Evolutionary conservation across 345 rosid species (phyloP), one percentile per base, ranked within the genome.

Genomic region (Euphorbia peplus): DNA sequence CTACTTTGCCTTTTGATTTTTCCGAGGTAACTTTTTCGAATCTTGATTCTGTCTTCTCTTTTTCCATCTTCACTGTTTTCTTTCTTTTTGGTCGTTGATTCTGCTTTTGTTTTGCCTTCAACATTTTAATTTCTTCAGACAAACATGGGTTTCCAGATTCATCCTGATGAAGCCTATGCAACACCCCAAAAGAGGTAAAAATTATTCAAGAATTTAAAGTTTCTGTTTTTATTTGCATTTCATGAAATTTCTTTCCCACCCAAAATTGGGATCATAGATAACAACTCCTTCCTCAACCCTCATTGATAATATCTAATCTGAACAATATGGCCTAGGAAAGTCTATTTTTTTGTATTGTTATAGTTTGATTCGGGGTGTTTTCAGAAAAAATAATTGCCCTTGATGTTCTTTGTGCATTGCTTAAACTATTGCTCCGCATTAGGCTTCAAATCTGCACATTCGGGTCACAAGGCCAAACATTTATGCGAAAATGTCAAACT

Each of bases 131-230:
- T 48, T 11, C 13, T 48, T 35, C 32, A 21, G 21, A 15, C 8
- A 24, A 10, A 5, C 25, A 70, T 70, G 73, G 67, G 51, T 37
- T 70, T 60, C 24, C 59, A 60, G 19, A 4, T 16, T 24, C 37
- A 4, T 21, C 13, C 22, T 50, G 73, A 25, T 32, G 73, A 51
- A 15, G 73, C 12, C 9, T 48, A 70, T 70, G 67, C 21, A 51
- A 61, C 73, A 61, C 67, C 16, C 2, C 42, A 44, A 30, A 70
- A 62, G 4, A 61, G 73, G 73, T 70, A 0, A 37, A 0, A 37
- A 30, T 61, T 60, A 10, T 15, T 14, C 9, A 4, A 58, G 56
- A 68, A 6, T 32, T 44, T 30, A 61, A n/a, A 60, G 16, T 61
- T 25, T 35, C 8, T 19, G 5, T 61, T 22, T 25, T 30, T 1